phyloP scores from a whole-genome alignment of 148 eudicot genomes.

The Suaeda aralocaspica region DNA sequence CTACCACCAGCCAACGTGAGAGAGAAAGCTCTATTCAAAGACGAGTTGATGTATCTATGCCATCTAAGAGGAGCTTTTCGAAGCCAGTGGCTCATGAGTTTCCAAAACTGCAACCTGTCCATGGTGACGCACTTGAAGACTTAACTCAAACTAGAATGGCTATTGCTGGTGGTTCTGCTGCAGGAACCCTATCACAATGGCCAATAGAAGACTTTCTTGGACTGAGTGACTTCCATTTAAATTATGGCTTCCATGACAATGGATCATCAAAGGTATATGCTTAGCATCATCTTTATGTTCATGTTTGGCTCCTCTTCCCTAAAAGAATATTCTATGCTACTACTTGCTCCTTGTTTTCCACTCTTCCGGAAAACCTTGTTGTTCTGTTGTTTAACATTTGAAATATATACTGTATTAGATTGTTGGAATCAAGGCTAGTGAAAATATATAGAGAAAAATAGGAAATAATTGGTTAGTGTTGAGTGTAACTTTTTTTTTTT shows the following conservation, averaged over 20 bases:
- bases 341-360: too few relatives aligned
- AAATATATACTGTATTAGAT: too few relatives aligned
- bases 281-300: background rate
- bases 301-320: background rate
- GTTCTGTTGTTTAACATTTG: too few relatives aligned
- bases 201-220: conserved; percentile 66
- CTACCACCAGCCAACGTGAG: conserved; percentile 34
- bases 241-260: conserved; percentile 42
- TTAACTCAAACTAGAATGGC: conserved; percentile 41
- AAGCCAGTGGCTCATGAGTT: conserved; percentile 38
- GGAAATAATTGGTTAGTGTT: too few relatives aligned
- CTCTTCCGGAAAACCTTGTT: too few relatives aligned
- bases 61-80: conserved; percentile 35
- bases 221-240: conserved; percentile 50
- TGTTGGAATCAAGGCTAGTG: too few relatives aligned
- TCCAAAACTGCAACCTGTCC: conserved; percentile 38
- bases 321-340: background rate
- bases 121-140: conserved; percentile 39
- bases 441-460: too few relatives aligned
- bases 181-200: conserved; percentile 63
- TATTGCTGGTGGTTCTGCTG: conserved; percentile 51
- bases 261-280: conserved; percentile 78
- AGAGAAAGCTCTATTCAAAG: conserved; percentile 35
- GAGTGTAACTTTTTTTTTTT: too few relatives aligned
- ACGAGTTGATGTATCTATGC: conserved; percentile 32